Base-by-base conservation (phyloP, 768 basidiomycete genomes). In the Leccinellum rugosiceps region DNA sequence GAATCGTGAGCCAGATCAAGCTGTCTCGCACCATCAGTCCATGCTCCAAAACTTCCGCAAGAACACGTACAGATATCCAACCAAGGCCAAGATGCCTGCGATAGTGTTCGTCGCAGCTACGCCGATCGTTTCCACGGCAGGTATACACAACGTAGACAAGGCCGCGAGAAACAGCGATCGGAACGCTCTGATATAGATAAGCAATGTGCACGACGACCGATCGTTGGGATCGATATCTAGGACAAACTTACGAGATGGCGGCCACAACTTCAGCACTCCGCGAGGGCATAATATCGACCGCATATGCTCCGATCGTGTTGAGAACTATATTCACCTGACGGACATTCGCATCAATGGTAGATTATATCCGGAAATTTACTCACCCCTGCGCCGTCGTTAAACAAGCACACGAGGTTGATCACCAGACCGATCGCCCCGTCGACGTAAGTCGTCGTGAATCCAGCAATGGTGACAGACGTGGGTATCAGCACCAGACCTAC, bases 321-420 rank as follows among this genome's bases (percentile, higher is more conserved):
- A 87, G 72, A 10, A 81, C 78, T 50, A 83, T 65, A 61, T 88
- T 81, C 17, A 84, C 78, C 86, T 87, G 44, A 32, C 3, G 32
- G 38, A 26, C 48, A 11, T 4, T 63, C 28, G 38, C 13, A 46
- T 53, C 13, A 58, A 13, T 17, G 9, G 19, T 25, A n/a, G 9
- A 31, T 3, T 23, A 49, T 11, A 11, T 19, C 14, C 11, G 3
- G 3, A 4, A 31, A 31, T 38, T 2, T 11, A 75, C 78, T 52
- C 64, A 88, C 88, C 19, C 87, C 87, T 15, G 86, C 28, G 15
- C 87, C 83, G 57, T 87, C 88, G 38, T 81, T 54, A 62, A 88
- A 89, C 5, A 90, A 62, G 57, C 80, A 85, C 1, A 80, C 23
- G 4, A 87, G 69, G 59, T 79, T 82, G 14, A 84, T 63, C 1